Evolutionary conservation across 805 yeast species (phyloP).

Genomic region (Hanseniaspora lachancei): DNA sequence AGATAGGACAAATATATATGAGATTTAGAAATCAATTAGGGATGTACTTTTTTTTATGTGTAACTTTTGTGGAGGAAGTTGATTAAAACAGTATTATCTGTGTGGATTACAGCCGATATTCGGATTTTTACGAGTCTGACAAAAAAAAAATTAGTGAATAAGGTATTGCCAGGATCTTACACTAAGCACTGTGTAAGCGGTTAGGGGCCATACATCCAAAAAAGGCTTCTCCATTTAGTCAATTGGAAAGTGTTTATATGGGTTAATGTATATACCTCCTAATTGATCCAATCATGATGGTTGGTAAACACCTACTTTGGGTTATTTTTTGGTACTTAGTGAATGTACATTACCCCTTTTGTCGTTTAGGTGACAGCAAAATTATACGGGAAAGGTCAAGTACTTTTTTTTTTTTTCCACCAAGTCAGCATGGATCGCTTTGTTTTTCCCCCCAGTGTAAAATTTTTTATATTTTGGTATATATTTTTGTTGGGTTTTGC

Average conservation of each 20-base stretch:
- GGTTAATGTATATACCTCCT: too few relatives aligned
- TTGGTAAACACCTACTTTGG: too few relatives aligned
- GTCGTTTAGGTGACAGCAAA: background rate
- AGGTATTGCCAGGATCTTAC: too few relatives aligned
- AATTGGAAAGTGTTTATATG: too few relatives aligned
- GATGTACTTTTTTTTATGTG: background rate
- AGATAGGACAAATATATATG: background rate
- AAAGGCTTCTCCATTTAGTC: too few relatives aligned
- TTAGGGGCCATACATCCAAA: too few relatives aligned
- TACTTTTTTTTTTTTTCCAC: background rate
- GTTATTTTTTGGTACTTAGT: too few relatives aligned
- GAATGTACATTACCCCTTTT: background rate
- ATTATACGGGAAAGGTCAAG: constrained; percentile 7
- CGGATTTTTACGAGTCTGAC: background rate
- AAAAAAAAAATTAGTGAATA: background rate
- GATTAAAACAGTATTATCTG: background rate
- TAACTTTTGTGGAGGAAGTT: background rate
- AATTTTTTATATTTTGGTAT: too few relatives aligned
- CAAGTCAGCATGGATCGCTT: background rate
- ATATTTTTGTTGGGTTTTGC: background rate
- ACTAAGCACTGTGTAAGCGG: too few relatives aligned
- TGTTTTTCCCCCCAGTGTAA: too few relatives aligned
- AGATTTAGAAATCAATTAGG: background rate
- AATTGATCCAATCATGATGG: too few relatives aligned
- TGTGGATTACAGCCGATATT: background rate